These are phyloP conservation scores for Lyophyllum decastes DNA, from an alignment of 768 basidiomycete genomes.

Conservation along the genomic window DNA sequence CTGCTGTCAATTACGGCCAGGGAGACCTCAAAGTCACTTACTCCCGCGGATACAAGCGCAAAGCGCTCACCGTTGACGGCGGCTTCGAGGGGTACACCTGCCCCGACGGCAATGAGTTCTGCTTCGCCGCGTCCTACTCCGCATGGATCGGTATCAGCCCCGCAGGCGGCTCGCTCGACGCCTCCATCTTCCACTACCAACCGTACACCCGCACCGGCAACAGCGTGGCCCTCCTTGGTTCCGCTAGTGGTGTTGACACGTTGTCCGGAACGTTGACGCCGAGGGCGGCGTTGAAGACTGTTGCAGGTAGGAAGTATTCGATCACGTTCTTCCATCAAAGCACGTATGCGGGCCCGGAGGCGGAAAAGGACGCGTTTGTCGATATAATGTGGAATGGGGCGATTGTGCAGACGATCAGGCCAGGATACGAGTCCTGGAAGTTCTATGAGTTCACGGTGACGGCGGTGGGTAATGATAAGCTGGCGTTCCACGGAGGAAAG, in stretches of 20 bases:
- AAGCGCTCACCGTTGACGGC: slow-evolving; percentile 38
- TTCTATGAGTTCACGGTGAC: slow-evolving; percentile 36
- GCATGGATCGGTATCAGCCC: slow-evolving; percentile 43
- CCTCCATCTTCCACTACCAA: slow-evolving; percentile 43
- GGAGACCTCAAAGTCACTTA: slow-evolving; percentile 28
- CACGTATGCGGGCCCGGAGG: slow-evolving; percentile 33
- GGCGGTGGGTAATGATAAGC: slow-evolving; percentile 22
- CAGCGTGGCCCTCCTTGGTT: slow-evolving; percentile 43
- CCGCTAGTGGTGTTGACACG: slow-evolving; percentile 36
- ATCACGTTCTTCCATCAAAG: slow-evolving; percentile 45
- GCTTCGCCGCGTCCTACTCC: slow-evolving; percentile 35
- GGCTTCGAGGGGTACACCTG: slow-evolving; percentile 46
- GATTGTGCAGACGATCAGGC: slow-evolving; percentile 29
- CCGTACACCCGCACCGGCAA: slow-evolving; percentile 41
- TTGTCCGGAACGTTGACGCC: slow-evolving; percentile 40
- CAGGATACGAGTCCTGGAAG: slow-evolving; percentile 40
- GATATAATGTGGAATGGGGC: slow-evolving; percentile 46
- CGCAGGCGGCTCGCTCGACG: slow-evolving; percentile 38
- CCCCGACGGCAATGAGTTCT: slow-evolving; percentile 30
- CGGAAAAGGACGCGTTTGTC: slow-evolving; percentile 36
- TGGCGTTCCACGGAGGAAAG: slow-evolving; percentile 36
- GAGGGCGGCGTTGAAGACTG: slow-evolving; percentile 31
- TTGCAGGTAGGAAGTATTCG: slow-evolving; percentile 36
- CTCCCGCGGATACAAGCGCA: slow-evolving; percentile 48
- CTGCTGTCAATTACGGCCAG: slow-evolving; percentile 43